A percentile compares a stretch with the other conserved stretches of the same genome.
Conservation (phyloP, 352 stramenopile genomes). For the Phytophthora hibernalis region DNA sequence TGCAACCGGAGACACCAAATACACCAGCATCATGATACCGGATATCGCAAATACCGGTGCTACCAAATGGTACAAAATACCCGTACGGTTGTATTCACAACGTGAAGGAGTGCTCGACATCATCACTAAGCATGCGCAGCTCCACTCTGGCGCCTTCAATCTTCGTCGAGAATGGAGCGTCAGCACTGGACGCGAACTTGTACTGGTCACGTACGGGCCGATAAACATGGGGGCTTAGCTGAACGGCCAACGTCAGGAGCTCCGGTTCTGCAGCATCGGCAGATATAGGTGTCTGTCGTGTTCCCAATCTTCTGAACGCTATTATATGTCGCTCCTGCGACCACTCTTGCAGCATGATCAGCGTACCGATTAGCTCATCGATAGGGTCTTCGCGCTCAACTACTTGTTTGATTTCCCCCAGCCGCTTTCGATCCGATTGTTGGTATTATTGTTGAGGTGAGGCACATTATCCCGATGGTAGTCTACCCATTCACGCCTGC, state of each 20-base stretch:
- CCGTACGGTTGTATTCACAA: slow-evolving; percentile 7
- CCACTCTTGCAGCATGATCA: slow-evolving; percentile 26
- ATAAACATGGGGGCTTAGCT: slow-evolving; percentile 12
- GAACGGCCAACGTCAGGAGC: slow-evolving; percentile 8
- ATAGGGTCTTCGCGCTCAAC: slow-evolving; percentile 5
- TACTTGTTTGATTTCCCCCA: slow-evolving; percentile 14
- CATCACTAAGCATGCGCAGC: not conserved
- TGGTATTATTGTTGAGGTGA: slow-evolving; percentile 13
- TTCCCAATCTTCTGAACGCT: slow-evolving; percentile 10
- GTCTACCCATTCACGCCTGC: slow-evolving; percentile 9
- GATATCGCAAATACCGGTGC: not conserved
- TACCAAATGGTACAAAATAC: not conserved
- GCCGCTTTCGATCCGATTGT: slow-evolving; percentile 14
- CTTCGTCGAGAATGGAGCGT: not conserved
- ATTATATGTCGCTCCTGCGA: slow-evolving; percentile 13
- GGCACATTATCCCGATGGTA: slow-evolving; percentile 11
- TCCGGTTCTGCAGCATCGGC: slow-evolving; percentile 14
- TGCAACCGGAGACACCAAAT: slow-evolving; percentile 3
- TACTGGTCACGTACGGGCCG: slow-evolving; percentile 12
- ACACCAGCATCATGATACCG: not conserved
- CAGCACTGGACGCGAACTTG: not conserved
- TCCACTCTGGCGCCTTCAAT: slow-evolving; percentile 4
- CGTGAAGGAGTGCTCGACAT: slow-evolving; percentile 1
- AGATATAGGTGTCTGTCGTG: slow-evolving; percentile 1
- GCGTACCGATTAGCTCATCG: slow-evolving; percentile 7